Evolutionary conservation across 352 stramenopile genomes (phyloP), one percentile per base, ranked within the genome.

Genomic region (Thalassiosira hispida): DNA sequence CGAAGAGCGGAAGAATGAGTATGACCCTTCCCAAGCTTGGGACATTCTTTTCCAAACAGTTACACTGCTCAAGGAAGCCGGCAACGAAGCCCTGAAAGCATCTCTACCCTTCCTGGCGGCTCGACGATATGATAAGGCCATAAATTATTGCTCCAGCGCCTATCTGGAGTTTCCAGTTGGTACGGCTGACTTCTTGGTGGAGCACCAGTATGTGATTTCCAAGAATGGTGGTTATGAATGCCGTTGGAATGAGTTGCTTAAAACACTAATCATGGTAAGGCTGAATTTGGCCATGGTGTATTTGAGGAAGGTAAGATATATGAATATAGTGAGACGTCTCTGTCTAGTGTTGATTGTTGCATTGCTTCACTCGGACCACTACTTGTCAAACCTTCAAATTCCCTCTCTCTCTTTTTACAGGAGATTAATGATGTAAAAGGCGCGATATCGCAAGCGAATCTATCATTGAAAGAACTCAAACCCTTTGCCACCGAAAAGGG

Each of bases 51-150:
- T 77, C 22, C 51, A 79, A 57, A 88, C 79, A 27, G 73, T 89
- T 20, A 18, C 59, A 18, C 31, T 85, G 8, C 64, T 93, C 1
- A 93, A 92, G 73, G 86, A 88, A 62, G 82, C 74, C n/a, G 88
- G 88, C 2, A 93, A 92, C 56, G 61, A 63, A 47, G 86, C 88
- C 20, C 55, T 92, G 20, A 65, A 87, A 57, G 57, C 62, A 55
- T 85, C 78, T 35, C 31, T 81, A 9, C 42, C 81, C 31, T 73
- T 62, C 46, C 20, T 87, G 18, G 88, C 86, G 29, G 84, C 86
- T 22, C 33, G 72, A 20, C 75, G 80, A 38, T 92, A 92, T 55
- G 86, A 92, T 62, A 90, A 90, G 60, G 86, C 86, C 2, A 85
- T 93, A 53, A 73, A 77, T 60, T 93, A 92, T 70, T 90, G 84